phyloP scores from a whole-genome alignment of 441 rosid species.

The Populus hybrid region DNA sequence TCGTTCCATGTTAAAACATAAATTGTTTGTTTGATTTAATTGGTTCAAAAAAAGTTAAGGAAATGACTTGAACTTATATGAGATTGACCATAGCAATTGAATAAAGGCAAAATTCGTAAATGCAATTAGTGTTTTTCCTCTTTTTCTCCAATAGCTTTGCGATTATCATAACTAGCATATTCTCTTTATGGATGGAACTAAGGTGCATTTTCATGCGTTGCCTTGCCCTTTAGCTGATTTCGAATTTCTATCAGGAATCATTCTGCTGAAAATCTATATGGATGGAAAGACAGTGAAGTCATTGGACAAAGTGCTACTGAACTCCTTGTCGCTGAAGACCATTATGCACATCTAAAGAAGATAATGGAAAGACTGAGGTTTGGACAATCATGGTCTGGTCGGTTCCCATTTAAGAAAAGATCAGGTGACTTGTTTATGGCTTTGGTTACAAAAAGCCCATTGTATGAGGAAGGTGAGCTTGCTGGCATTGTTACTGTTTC shows the following conservation, averaged over 20 bases:
- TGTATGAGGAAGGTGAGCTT: conserved; percentile 62
- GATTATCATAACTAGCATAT: background rate
- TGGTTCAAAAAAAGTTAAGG: no score
- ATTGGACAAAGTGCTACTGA: conserved; percentile 47
- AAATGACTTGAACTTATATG: no score
- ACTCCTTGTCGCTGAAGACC: conserved; percentile 58
- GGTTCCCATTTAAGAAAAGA: conserved; percentile 67
- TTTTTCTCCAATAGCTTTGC: background rate
- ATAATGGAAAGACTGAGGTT: conserved; percentile 42
- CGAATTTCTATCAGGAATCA: conserved; percentile 52
- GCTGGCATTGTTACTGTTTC: conserved; percentile 67
- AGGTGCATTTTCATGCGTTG: background rate
- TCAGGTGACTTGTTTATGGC: conserved; percentile 70
- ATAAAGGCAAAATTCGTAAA: background rate
- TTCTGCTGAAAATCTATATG: conserved; percentile 68
- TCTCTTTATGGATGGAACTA: background rate
- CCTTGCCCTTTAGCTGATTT: background rate
- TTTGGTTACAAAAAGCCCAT: conserved; percentile 53
- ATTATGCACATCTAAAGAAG: conserved; percentile 30
- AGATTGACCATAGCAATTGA: background rate
- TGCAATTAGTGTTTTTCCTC: background rate
- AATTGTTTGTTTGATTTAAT: no score
- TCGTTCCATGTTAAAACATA: background rate
- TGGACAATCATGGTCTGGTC: conserved; percentile 80
- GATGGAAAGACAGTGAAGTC: conserved; percentile 70